These are phyloP conservation scores for Peterozyma xylosa DNA, from an alignment of 805 yeast genomes.

Conservation along the genomic window DNA sequence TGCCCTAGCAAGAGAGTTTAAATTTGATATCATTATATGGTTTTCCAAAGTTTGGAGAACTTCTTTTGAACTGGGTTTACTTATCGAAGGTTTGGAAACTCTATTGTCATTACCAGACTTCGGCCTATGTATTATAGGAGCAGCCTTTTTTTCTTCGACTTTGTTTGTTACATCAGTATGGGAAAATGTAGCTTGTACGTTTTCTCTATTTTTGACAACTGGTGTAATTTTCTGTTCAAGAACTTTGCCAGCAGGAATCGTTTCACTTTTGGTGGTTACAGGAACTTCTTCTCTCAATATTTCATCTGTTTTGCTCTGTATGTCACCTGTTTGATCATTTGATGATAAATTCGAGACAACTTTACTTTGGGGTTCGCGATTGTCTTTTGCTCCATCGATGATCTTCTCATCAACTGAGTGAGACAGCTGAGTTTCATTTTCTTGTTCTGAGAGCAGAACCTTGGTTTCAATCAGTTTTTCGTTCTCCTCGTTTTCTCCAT, in stretches of 20 bases:
- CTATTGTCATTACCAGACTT: not conserved
- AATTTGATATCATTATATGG: conserved; percentile 75
- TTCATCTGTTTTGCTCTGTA: too few relatives aligned
- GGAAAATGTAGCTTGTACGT: not conserved
- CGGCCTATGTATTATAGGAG: not conserved
- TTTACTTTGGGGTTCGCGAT: too few relatives aligned
- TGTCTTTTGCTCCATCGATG: too few relatives aligned
- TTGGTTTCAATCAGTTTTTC: conserved; percentile 10
- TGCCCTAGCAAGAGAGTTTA: conserved; percentile 73
- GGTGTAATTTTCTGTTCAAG: conserved; percentile 25
- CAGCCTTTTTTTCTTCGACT: not conserved
- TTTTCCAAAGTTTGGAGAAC: conserved; percentile 54
- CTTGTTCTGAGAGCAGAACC: conserved; percentile 1
- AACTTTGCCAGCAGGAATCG: conserved; percentile 9
- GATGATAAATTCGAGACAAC: too few relatives aligned
- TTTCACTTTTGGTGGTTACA: conserved; percentile 12
- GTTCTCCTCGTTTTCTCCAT: conserved; percentile 11
- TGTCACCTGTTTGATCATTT: too few relatives aligned
- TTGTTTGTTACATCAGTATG: too few relatives aligned
- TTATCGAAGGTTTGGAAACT: not conserved
- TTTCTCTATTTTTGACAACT: conserved; percentile 15
- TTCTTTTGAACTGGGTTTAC: conserved; percentile 8
- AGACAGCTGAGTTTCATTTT: conserved; percentile 8
- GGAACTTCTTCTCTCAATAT: conserved; percentile 6
- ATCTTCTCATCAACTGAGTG: too few relatives aligned